Evolutionary conservation across 441 rosid species (phyloP).

Genomic region (Sinapis alba): DNA sequence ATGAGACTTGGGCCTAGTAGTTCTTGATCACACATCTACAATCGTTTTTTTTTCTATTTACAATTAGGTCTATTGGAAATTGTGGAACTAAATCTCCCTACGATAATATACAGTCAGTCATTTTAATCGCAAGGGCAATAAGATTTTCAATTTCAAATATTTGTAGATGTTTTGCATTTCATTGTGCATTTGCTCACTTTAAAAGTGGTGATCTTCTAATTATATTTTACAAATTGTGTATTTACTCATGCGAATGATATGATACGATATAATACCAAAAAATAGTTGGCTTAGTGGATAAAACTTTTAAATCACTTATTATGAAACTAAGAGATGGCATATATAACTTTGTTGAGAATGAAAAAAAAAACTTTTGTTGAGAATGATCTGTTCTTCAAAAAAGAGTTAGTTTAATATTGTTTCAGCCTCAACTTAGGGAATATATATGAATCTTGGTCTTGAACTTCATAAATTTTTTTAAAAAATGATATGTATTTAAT

Average conservation of each 20-base stretch:
- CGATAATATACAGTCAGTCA: not conserved
- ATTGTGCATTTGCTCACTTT: not conserved
- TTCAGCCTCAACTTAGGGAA: not conserved
- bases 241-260: not conserved
- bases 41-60: not conserved
- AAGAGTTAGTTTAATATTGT: not conserved
- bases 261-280: not conserved
- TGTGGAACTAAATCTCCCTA: not conserved
- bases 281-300: not conserved
- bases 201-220: constrained; percentile 3
- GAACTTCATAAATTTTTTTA: too few species aligned
- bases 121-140: not conserved
- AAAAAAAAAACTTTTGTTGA: not conserved
- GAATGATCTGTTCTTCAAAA: not conserved
- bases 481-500: not conserved
- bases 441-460: not conserved
- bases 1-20: not conserved
- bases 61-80: not conserved
- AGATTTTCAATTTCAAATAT: not conserved
- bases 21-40: not conserved
- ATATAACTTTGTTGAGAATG: not conserved
- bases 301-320: not conserved
- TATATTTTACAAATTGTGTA: not conserved
- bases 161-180: not conserved
- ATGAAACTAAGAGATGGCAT: not conserved